Percentiles rank a stretch among this genome's conserved stretches.
These are phyloP conservation scores for Globisporangium uncinulatum DNA, from an alignment of 352 stramenopile species.

Conservation along the genomic window DNA sequence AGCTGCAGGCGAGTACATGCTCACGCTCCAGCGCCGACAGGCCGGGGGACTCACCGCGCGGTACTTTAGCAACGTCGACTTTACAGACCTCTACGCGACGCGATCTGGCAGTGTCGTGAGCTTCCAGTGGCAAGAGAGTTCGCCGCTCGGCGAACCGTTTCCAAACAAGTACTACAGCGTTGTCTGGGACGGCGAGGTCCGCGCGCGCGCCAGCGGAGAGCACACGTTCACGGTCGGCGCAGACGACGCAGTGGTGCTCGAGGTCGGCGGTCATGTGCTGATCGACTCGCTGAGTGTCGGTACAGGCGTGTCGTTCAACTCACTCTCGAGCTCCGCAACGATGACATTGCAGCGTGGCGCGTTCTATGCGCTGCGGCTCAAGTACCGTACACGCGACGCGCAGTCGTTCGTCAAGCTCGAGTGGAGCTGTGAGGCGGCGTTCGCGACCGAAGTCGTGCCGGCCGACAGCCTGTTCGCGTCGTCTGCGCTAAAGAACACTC, in stretches of 20 bases:
- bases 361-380: conserved; percentile 82
- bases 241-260: conserved; percentile 77
- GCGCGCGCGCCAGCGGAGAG: conserved; percentile 32
- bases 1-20: conserved; percentile 72
- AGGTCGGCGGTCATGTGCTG: conserved; percentile 64
- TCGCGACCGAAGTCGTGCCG: conserved; percentile 13
- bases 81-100: conserved; percentile 71
- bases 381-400: conserved; percentile 78
- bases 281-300: conserved; percentile 36
- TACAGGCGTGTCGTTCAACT: conserved; percentile 3
- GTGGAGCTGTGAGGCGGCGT: conserved; percentile 53
- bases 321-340: conserved; percentile 5
- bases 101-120: conserved; percentile 69
- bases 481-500: conserved; percentile 36
- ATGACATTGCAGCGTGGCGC: conserved; percentile 19
- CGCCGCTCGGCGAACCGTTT: conserved; percentile 55
- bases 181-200: conserved; percentile 57
- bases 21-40: conserved; percentile 71
- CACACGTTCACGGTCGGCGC: conserved; percentile 79
- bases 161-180: conserved; percentile 79
- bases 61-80: conserved; percentile 89
- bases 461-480: conserved; percentile 31
- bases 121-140: conserved; percentile 83
- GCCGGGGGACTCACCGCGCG: conserved; percentile 87
- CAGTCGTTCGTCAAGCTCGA: conserved; percentile 80